phyloP scores from a whole-genome alignment of 768 basidiomycete genomes.

The Trametes punicea region DNA sequence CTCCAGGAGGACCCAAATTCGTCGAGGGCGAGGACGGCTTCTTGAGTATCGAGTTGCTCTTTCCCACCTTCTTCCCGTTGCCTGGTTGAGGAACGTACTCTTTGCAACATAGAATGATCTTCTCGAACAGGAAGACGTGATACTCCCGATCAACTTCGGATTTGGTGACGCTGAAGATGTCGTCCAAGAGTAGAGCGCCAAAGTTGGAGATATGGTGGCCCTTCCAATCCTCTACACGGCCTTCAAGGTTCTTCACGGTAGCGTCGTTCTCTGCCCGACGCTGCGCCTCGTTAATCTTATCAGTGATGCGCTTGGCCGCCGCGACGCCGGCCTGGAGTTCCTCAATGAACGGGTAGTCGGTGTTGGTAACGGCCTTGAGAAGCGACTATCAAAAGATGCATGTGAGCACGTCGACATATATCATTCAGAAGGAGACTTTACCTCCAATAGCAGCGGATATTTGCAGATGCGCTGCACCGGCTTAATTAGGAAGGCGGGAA shows the following conservation, averaged over 20 bases:
- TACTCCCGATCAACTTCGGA: conserved; percentile 96
- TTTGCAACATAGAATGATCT: conserved; percentile 98
- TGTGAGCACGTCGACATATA: conserved; percentile 3
- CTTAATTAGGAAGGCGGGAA: conserved; percentile 97
- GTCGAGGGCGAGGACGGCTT: conserved; percentile 60
- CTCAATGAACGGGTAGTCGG: conserved; percentile 66
- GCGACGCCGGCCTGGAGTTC: conserved; percentile 83
- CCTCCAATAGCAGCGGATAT: conserved; percentile 92
- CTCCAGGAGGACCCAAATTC: conserved; percentile 43
- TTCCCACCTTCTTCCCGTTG: conserved; percentile 66
- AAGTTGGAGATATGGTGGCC: conserved; percentile 95
- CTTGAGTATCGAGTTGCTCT: conserved; percentile 87
- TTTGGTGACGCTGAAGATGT: conserved; percentile 94
- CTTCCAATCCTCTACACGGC: conserved; percentile 97
- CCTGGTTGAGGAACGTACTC: conserved; percentile 64
- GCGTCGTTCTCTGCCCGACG: conserved; percentile 87
- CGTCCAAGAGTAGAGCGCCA: conserved; percentile 90
- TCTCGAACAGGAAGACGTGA: conserved; percentile 97
- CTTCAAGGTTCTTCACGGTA: conserved; percentile 82
- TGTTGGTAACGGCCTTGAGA: conserved; percentile 63
- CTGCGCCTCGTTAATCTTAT: conserved; percentile 94
- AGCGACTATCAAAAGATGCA: conserved; percentile 48
- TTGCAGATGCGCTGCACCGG: conserved; percentile 98
- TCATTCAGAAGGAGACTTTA: conserved; percentile 37
- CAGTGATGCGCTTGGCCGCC: conserved; percentile 89